A percentile compares a stretch with the other conserved stretches of the same genome.
Conservation (phyloP, 2,329 filamentous ascomycete genomes). For the Fusarium sp. region DNA sequence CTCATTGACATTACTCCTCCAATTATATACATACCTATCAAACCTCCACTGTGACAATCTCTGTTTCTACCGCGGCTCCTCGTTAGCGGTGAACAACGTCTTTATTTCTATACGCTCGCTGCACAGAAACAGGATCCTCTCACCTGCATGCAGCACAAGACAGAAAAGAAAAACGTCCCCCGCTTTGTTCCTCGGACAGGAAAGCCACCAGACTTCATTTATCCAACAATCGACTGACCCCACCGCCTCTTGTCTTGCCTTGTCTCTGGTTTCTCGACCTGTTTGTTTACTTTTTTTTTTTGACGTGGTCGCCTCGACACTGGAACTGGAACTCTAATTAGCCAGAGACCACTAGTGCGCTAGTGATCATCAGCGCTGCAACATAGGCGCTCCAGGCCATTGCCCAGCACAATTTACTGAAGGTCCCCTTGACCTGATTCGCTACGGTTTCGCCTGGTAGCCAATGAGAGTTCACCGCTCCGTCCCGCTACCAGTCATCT, state of each 20-base stretch:
- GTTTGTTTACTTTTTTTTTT: constrained; percentile 37
- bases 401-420: constrained; percentile 8
- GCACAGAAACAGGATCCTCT: constrained; percentile 9
- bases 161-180: constrained; percentile 16
- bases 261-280: constrained; percentile 18
- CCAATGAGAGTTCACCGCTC: constrained; percentile 39
- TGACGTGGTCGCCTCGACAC: constrained; percentile 22
- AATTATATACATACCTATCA: neutral
- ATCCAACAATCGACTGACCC: constrained; percentile 16
- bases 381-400: constrained; percentile 6
- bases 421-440: constrained; percentile 35
- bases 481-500: constrained; percentile 28
- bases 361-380: constrained; percentile 26
- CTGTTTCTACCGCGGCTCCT: constrained; percentile 1
- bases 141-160: constrained; percentile 17
- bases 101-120: constrained; percentile 1
- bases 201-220: constrained; percentile 22
- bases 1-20: constrained; percentile 15
- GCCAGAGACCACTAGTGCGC: constrained; percentile 22
- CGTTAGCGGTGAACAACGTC: constrained; percentile 13
- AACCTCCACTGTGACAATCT: constrained; percentile 17
- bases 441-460: constrained; percentile 18
- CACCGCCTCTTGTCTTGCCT: constrained; percentile 27
- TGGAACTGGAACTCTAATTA: constrained; percentile 24
- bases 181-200: constrained; percentile 4